phyloP scores from a whole-genome alignment of 1,284 basidiomycete genomes.

The Garcileccinum viscosum region DNA sequence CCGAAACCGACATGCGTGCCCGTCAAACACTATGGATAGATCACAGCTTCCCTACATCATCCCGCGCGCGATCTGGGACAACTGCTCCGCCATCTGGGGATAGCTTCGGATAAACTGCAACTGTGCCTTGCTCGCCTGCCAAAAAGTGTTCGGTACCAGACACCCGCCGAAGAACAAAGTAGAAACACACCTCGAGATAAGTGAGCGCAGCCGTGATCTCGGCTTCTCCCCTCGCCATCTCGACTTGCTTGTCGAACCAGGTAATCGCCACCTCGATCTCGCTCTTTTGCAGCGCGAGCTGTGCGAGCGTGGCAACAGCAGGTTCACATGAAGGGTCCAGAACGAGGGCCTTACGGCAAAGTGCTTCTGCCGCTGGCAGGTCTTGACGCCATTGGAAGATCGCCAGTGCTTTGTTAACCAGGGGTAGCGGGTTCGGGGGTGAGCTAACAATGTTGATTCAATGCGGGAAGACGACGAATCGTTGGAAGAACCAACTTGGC shows the following conservation, averaged over 20 bases:
- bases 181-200: slow-evolving; percentile 72
- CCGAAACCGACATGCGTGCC: slow-evolving; percentile 18
- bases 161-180: slow-evolving; percentile 3
- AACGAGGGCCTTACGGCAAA: slow-evolving; percentile 87
- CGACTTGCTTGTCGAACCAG: slow-evolving; percentile 86
- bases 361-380: slow-evolving; percentile 79
- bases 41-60: slow-evolving; percentile 35
- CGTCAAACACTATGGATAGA: slow-evolving; percentile 4
- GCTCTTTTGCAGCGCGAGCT: slow-evolving; percentile 91
- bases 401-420: slow-evolving; percentile 97
- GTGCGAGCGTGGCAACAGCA: slow-evolving; percentile 94
- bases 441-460: slow-evolving; percentile 43
- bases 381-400: slow-evolving; percentile 98
- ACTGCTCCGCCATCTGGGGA: slow-evolving; percentile 78
- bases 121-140: slow-evolving; percentile 80
- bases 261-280: slow-evolving; percentile 87
- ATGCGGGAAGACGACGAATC: neutral
- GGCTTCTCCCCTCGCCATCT: slow-evolving; percentile 89
- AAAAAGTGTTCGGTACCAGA: slow-evolving; percentile 10
- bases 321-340: slow-evolving; percentile 96
- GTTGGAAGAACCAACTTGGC: slow-evolving; percentile 57
- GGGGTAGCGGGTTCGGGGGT: slow-evolving; percentile 85
- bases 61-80: slow-evolving; percentile 58
- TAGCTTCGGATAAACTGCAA: slow-evolving; percentile 83
- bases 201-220: slow-evolving; percentile 91